These are phyloP conservation scores for Penicillium verrucosum DNA, from an alignment of 2,329 filamentous ascomycete genomes.

Conservation along the genomic window DNA sequence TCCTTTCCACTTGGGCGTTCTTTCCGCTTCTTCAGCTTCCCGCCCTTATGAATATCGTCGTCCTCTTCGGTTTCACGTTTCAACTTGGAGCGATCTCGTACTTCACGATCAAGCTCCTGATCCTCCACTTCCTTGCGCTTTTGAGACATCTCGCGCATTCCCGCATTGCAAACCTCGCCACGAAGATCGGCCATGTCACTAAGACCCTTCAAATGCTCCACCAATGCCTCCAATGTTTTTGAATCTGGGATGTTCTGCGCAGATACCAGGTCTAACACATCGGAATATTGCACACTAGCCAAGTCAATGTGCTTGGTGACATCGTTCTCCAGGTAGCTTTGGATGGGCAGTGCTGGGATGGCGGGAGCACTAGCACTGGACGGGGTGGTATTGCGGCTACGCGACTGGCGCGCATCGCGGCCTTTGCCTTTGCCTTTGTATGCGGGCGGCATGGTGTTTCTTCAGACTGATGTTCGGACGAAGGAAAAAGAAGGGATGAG, in stretches of 20 bases:
- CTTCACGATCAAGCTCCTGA: conserved; percentile 47
- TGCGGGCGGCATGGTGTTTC: conserved; percentile 41
- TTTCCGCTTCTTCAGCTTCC: conserved; percentile 77
- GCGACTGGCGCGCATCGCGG: conserved; percentile 52
- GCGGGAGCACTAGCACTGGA: conserved; percentile 52
- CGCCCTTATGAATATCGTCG: conserved; percentile 50
- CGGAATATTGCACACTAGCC: conserved; percentile 52
- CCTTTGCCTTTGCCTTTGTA: conserved; percentile 54
- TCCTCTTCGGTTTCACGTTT: conserved; percentile 47
- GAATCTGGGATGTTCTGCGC: conserved; percentile 50
- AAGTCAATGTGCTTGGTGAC: conserved; percentile 48
- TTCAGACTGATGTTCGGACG: not conserved
- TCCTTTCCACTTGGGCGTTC: conserved; percentile 62
- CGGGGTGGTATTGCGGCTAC: conserved; percentile 63
- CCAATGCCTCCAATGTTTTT: conserved; percentile 48
- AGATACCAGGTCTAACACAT: conserved; percentile 56
- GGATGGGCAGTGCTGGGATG: conserved; percentile 35
- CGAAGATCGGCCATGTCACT: conserved; percentile 57
- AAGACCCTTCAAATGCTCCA: conserved; percentile 54
- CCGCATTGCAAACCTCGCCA: conserved; percentile 57
- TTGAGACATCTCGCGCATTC: conserved; percentile 58
- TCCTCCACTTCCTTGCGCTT: conserved; percentile 59
- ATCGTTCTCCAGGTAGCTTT: conserved; percentile 56
- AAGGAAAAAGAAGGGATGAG: not conserved
- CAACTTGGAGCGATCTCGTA: conserved; percentile 48